Percentiles rank a stretch among this genome's conserved stretches.
Conservation (phyloP, 73 alveolate genomes). For the Paramecium tetraurelia region DNA sequence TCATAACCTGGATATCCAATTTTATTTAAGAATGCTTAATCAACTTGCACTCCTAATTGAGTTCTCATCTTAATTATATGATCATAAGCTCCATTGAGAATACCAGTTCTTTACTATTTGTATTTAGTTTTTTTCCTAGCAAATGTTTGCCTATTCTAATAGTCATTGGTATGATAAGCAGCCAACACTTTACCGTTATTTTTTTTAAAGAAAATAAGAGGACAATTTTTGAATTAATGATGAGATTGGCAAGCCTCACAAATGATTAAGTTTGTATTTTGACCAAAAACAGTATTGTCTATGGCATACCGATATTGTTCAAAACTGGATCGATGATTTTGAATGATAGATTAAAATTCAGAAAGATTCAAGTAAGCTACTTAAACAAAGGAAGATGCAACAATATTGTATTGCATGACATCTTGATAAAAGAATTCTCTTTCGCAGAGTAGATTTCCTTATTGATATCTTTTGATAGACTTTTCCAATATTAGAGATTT, state of each 20-base stretch:
- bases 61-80: not conserved
- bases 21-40: not conserved
- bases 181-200: not conserved
- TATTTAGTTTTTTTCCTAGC: not conserved
- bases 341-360: not conserved
- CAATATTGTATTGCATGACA: not conserved
- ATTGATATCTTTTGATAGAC: not conserved
- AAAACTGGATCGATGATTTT: not conserved
- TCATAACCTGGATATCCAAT: not conserved
- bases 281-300: constrained; percentile 22
- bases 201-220: not conserved
- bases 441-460: not conserved
- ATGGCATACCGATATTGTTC: not conserved
- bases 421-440: constrained; percentile 27
- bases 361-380: constrained; percentile 5
- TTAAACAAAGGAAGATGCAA: constrained; percentile 3
- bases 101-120: not conserved
- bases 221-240: constrained; percentile 26
- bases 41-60: not conserved
- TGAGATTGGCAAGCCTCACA: constrained; percentile 34
- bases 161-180: not conserved
- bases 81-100: not conserved
- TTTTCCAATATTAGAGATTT: not conserved
- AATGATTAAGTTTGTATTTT: not conserved
- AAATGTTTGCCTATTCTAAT: not conserved